Base-by-base conservation (phyloP, 148 eudicot genomes). In the Heliosperma pusillum region DNA sequence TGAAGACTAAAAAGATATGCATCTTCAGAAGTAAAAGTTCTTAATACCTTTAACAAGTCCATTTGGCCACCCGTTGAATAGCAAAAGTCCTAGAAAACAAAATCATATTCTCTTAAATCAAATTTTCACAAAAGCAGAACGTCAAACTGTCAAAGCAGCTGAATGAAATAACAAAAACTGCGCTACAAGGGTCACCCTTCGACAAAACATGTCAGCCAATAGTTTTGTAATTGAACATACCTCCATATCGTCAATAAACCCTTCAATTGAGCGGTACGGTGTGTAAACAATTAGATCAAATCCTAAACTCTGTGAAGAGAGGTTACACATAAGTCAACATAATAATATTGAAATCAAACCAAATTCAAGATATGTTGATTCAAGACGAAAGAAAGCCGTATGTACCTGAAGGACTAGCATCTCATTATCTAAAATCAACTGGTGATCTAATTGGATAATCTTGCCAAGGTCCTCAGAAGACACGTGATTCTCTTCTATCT, bases 401-500 rank as follows among this genome's bases (percentile, higher is more conserved):
- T 77, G 64, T 89, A 89, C 99, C 97, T 92, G 97, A 86, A 95
- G 94, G 82, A 95, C 97, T 78, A 92, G 81, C 96, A 95, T 88
- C 81, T 92, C 99, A 80, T 89, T 88, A 83, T 92, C 87, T 76
- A 95, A 88, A 79, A 92, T 95, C 83, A 92, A 74, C 53, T 88
- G 93, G 76, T 90, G 97, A 83, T 92, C 92, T 73, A 92, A 94
- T 36, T 85, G 88, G 76, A 89, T 86, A 77, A 89, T 93, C 87
- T 90, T 95, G 52, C 96, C 99, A 81, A 95, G 99, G 85, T 95
- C 97, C 84, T 95, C 97, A 4, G 99, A 97, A 53, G 99, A 88
- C 26, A 95, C 99, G 74, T 95, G 99, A 81, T 90, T 95, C 85
- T 95, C 99, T 85, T 95, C 99, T 75, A 88, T 93, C 86, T 95